Evolutionary conservation across 2,329 filamentous ascomycete species (phyloP).

Genomic region (Botrytis pseudocinerea): DNA sequence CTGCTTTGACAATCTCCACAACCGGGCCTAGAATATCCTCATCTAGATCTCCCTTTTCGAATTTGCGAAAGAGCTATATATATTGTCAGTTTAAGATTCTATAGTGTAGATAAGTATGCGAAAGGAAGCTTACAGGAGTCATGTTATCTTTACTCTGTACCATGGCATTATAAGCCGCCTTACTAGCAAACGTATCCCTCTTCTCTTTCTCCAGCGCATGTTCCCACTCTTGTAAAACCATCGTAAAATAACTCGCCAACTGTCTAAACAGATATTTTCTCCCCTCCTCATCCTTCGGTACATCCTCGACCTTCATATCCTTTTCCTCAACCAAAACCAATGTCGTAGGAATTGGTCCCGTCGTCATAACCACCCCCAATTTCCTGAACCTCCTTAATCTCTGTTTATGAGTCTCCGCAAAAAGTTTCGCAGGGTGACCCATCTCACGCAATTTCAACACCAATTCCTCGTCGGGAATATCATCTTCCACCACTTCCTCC

Average conservation of each 20-base stretch:
- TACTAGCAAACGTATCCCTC: conserved; percentile 71
- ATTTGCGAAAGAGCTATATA: conserved; percentile 73
- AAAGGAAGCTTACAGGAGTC: conserved; percentile 59
- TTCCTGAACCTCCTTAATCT: conserved; percentile 71
- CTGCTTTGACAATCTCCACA: conserved; percentile 86
- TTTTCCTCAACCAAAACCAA: conserved; percentile 77
- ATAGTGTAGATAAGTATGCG: background rate
- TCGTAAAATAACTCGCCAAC: conserved; percentile 91
- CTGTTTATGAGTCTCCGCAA: conserved; percentile 75
- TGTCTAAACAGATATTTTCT: conserved; percentile 79
- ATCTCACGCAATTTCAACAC: conserved; percentile 66
- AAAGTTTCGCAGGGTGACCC: conserved; percentile 72
- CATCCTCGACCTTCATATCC: conserved; percentile 78
- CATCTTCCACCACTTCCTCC: conserved; percentile 53
- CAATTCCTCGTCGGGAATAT: conserved; percentile 72
- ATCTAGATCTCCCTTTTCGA: conserved; percentile 79
- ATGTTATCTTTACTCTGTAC: conserved; percentile 84
- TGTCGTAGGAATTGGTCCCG: conserved; percentile 84
- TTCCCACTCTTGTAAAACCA: conserved; percentile 91
- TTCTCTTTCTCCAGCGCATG: conserved; percentile 68
- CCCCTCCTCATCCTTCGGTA: conserved; percentile 63
- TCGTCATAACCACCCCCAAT: conserved; percentile 60
- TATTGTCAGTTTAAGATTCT: conserved; percentile 24
- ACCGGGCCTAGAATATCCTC: conserved; percentile 78
- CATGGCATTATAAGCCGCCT: conserved; percentile 81